Percentiles rank a stretch among this genome's conserved stretches.
Conservation (phyloP, 495 filamentous ascomycete genomes). For the Chaetomium fimeti region DNA sequence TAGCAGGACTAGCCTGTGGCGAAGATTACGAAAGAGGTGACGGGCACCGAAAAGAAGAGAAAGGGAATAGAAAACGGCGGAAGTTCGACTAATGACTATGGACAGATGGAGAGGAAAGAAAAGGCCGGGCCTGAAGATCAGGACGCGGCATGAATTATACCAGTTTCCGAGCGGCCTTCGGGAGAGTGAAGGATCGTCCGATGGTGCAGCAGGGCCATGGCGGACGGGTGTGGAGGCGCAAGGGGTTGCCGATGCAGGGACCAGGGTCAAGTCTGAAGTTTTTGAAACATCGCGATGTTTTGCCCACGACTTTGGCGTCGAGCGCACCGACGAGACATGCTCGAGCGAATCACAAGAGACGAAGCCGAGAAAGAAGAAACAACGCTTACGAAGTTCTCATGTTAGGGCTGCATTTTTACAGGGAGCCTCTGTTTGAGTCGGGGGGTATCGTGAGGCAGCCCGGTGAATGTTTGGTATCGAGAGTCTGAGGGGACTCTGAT, state of each 20-base stretch:
- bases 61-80: conserved; percentile 23
- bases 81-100: conserved; percentile 28
- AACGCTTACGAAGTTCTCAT: conserved; percentile 1
- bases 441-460: neutral
- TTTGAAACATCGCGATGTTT: conserved; percentile 41
- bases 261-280: conserved; percentile 24
- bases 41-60: conserved; percentile 29
- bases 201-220: conserved; percentile 26
- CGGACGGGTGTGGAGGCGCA: conserved; percentile 16
- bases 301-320: conserved; percentile 27
- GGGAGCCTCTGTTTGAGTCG: neutral
- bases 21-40: conserved; percentile 37
- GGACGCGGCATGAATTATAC: conserved; percentile 36
- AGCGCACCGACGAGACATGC: neutral
- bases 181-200: conserved; percentile 35
- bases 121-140: conserved; percentile 26
- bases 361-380: conserved; percentile 6
- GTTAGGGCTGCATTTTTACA: neutral
- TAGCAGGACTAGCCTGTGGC: conserved; percentile 49
- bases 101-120: conserved; percentile 32
- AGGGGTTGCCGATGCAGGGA: conserved; percentile 25
- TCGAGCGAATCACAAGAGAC: conserved; percentile 15
- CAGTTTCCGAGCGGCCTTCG: conserved; percentile 21
- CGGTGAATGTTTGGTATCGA: neutral
- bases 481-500: neutral